Base-by-base conservation (phyloP, 1,139 yeast genomes). In the Saccharomycopsis phalli region DNA sequence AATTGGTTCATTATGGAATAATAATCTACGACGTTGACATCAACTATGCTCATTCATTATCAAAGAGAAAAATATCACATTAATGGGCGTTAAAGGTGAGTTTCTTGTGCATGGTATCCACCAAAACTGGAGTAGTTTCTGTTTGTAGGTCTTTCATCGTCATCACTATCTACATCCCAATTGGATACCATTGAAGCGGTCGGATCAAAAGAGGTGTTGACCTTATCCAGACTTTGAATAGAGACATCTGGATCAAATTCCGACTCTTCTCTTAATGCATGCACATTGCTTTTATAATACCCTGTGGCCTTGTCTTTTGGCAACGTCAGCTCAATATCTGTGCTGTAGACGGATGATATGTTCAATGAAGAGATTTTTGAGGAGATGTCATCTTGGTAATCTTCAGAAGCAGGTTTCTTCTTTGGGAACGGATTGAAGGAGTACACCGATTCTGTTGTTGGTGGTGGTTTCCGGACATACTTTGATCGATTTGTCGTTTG, bases 201-300 rank as follows among this genome's bases (percentile, higher is more conserved):
- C 10, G 31, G 31, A 16, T 36, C 40, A 19, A 23, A 22, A 7
- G 23, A 22, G 14, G 22, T 30, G 39, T 37, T n/a, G 36, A 31
- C 17, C 47, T 65, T 70, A 20, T 60, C 56, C 2, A 74, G 75
- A 1, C 69, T 61, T 3, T 74, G 74, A 2, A 74, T 74, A 49
- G 65, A 63, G 49, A 56, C 66, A 44, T 57, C 57, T 1, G 74
- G 71, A 47, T 67, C 68, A 4, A 46, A 18, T 10, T 68, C 63
- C 42, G 67, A 71, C 46, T 66, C 58, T 26, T 21, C 37, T 19
- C 30, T 31, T 28, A 26, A 30, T 11, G 42, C 35, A 25, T 36
- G 30, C 18, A 44, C 36, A 21, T 31, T 34, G 16, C 25, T 35
- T 10, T 36, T 44, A 16, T 42, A 19, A 27, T 34, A 14, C 5